A percentile compares a stretch with the other conserved stretches of the same genome.
These are phyloP conservation scores for Millerozyma miso DNA, from an alignment of 805 yeast genomes.

Conservation along the genomic window DNA sequence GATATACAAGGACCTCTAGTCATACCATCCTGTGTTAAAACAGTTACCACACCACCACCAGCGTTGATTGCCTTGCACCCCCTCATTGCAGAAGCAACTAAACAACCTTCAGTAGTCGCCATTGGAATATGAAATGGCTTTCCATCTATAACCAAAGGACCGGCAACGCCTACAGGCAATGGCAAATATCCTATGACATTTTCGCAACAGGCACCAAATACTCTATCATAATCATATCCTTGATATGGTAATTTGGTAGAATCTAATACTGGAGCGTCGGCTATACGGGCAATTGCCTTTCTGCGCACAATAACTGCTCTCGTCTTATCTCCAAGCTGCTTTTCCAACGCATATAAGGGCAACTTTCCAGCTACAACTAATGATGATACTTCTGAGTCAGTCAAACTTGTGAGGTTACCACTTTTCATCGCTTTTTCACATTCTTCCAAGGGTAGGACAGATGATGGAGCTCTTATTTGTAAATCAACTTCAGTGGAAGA, in stretches of 20 bases:
- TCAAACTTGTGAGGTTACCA: conserved; percentile 64
- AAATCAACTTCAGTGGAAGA: conserved; percentile 28
- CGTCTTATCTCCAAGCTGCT: conserved; percentile 79
- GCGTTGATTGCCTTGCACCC: conserved; percentile 97
- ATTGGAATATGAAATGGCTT: conserved; percentile 87
- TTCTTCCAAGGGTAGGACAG: conserved; percentile 55
- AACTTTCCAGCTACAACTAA: conserved; percentile 72
- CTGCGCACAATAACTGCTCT: conserved; percentile 95
- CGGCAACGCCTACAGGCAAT: conserved; percentile 95
- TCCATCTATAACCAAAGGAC: conserved; percentile 91
- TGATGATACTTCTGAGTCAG: conserved; percentile 67
- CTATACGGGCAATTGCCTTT: conserved; percentile 78
- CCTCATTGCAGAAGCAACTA: conserved; percentile 97
- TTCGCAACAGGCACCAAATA: conserved; percentile 98
- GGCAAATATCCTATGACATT: conserved; percentile 97
- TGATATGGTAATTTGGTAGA: conserved; percentile 71
- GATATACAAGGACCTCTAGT: conserved; percentile 98
- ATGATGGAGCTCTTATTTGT: conserved; percentile 18
- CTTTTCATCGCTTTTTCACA: conserved; percentile 58
- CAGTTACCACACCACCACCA: conserved; percentile 94
- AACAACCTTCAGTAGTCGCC: conserved; percentile 99
- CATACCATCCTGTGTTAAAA: conserved; percentile 95
- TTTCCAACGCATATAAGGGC: conserved; percentile 92
- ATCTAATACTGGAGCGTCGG: conserved; percentile 77
- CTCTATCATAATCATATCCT: conserved; percentile 89